Evolutionary conservation across 306 rosid genomes (phyloP), one percentile per base, ranked within the genome.

Genomic region (Prunus padus): DNA sequence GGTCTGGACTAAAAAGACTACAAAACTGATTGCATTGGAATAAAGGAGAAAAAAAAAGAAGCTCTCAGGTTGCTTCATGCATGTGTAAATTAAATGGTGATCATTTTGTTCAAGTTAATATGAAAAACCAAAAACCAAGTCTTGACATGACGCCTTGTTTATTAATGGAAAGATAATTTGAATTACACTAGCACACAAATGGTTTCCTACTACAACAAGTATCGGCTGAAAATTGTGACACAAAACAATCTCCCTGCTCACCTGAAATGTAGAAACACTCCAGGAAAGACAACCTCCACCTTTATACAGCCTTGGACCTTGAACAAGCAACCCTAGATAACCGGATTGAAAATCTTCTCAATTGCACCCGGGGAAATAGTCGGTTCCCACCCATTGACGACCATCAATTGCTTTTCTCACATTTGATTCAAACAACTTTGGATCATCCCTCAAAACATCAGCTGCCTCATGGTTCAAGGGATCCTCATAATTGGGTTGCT

Each of bases 401-500:
- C 86, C 88, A 11, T 81, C 56, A 69, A 85, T 82, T n/a, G 84
- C 82, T 46, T 73, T 72, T 76, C 77, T 69, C 75, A 82, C 88
- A 22, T 85, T 85, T 9, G 75, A 55, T 73, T 49, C 84, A 26
- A 85, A 82, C 74, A 44, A 1, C 51, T 76, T 52, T 2, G 86
- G 84, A 68, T 73, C 25, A 55, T 85, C 88, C 23, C 86, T 79
- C 57, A 85, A 72, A 54, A 82, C 82, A 12, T 75, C 82, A 16
- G 88, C 88, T 1, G 84, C 88, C 7, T 82, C 88, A 9, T 76
- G 81, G 74, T 78, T 82, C 31, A 85, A 75, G 23, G 82, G 86
- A 44, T 79, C 84, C 50, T 85, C 86, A 25, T 62, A 67, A 26
- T 85, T 82, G 0, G 86, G 86, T 72, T 82, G 54, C 83, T 82